Evolutionary conservation across 257 asterid species (phyloP), one percentile per base, ranked within the genome.

Genomic region (Jaltomata sinuosa): DNA sequence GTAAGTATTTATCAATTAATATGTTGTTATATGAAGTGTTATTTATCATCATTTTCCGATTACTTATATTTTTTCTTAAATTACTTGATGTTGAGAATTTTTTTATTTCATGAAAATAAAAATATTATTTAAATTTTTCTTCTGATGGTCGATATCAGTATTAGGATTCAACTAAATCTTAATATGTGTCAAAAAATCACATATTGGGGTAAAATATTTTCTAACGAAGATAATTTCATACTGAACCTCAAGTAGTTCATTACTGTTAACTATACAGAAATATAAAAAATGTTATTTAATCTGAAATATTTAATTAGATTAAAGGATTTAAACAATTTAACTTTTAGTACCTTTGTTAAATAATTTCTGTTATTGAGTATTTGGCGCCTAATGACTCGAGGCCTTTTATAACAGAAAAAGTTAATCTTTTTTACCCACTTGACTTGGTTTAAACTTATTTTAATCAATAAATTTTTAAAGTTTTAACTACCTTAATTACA

Each of bases 171-270:
- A 42, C 0, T 42, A 10, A 42, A 42, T 42, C 5, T 9, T 9
- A 11, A 22, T 1, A 0, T 9, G 2, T 3, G 6, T 9, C 21
- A 8, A 6, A 55, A 55, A 55, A 2, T n/a, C 3, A 3, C 5
- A 1, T 55, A 9, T n/a, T n/a, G 1, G 0, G 18, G 10, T 54
- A 54, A 19, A 6, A 53, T 19, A 53, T 0, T 4, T 11, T 55
- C 8, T 55, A 3, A 3, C n/a, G n/a, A 57, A 57, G 0, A 10
- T 0, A 11, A 57, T 0, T 3, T 9, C 0, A 54, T 54, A 54
- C n/a, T n/a, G n/a, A n/a, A n/a, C n/a, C n/a, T n/a, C n/a, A n/a
- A n/a, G n/a, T n/a, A n/a, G n/a, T n/a, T n/a, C n/a, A n/a, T n/a
- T n/a, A n/a, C n/a, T n/a, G n/a, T n/a, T n/a, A n/a, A n/a, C n/a